Percentiles rank a stretch among this genome's conserved stretches.
These are phyloP conservation scores for Trypanosoma avium DNA, from an alignment of 208 protist genomes.

Conservation along the genomic window DNA sequence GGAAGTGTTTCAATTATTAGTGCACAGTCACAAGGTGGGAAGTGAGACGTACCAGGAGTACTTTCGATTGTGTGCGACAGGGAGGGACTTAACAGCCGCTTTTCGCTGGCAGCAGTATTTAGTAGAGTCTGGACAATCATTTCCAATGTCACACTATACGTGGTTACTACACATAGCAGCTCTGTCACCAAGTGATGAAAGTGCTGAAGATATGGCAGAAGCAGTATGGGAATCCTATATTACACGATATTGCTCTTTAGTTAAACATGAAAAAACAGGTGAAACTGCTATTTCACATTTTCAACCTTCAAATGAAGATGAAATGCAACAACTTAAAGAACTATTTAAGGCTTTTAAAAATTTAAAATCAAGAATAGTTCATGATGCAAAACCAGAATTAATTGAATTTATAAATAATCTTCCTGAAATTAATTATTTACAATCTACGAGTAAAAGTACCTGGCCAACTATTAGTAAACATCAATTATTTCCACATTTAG, in stretches of 20 bases:
- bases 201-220: conserved; percentile 74
- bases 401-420: conserved; percentile 46
- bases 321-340: conserved; percentile 30
- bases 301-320: conserved; percentile 30
- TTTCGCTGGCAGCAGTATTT: conserved; percentile 85
- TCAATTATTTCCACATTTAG: conserved; percentile 71
- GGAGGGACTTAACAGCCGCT: conserved; percentile 76
- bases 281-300: conserved; percentile 24
- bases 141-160: conserved; percentile 40
- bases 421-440: conserved; percentile 14
- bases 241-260: conserved; percentile 28
- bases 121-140: conserved; percentile 53
- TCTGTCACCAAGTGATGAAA: conserved; percentile 67
- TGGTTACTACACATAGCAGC: conserved; percentile 72
- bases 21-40: conserved; percentile 73
- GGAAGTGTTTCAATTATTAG: conserved; percentile 70
- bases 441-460: background rate
- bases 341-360: conserved; percentile 43
- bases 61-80: conserved; percentile 76
- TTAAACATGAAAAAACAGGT: conserved; percentile 12
- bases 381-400: conserved; percentile 29
- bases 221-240: conserved; percentile 71
- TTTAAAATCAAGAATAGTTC: conserved; percentile 32
- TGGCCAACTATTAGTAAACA: conserved; percentile 55
- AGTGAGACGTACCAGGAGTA: conserved; percentile 60